These are phyloP conservation scores for Colletotrichum limetticola DNA, from an alignment of 2,329 filamentous ascomycete species.

Conservation along the genomic window DNA sequence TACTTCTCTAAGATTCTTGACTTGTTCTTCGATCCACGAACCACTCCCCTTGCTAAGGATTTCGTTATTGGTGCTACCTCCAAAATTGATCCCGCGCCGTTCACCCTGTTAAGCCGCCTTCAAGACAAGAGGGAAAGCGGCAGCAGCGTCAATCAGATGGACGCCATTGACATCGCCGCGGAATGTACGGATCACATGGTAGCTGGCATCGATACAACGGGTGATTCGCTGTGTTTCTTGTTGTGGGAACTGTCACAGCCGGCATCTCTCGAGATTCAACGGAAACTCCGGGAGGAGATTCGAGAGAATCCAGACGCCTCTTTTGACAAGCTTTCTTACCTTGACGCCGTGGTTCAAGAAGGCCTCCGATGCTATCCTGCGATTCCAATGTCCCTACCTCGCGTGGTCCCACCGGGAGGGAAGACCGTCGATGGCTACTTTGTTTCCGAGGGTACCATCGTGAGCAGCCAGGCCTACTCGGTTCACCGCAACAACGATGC, in stretches of 20 bases:
- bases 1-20: conserved; percentile 57
- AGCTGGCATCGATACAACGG: conserved; percentile 77
- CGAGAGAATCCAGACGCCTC: conserved; percentile 47
- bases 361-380: conserved; percentile 70
- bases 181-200: conserved; percentile 79
- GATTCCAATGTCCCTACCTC: conserved; percentile 73
- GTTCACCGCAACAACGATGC: conserved; percentile 67
- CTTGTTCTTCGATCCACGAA: conserved; percentile 64
- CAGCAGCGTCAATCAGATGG: conserved; percentile 58
- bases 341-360: conserved; percentile 73
- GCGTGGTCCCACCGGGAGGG: conserved; percentile 65
- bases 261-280: conserved; percentile 60
- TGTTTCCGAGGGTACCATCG: conserved; percentile 63
- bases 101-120: conserved; percentile 69
- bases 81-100: conserved; percentile 57
- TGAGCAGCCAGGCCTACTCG: conserved; percentile 70
- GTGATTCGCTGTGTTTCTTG: conserved; percentile 75
- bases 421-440: conserved; percentile 65
- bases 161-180: conserved; percentile 69
- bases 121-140: conserved; percentile 54
- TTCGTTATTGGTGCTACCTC: conserved; percentile 66
- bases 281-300: conserved; percentile 63
- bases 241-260: conserved; percentile 77
- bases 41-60: conserved; percentile 67
- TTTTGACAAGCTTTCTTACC: conserved; percentile 64